Base-by-base conservation (phyloP, 768 basidiomycete genomes). In the Leccinum disarticulatum region DNA sequence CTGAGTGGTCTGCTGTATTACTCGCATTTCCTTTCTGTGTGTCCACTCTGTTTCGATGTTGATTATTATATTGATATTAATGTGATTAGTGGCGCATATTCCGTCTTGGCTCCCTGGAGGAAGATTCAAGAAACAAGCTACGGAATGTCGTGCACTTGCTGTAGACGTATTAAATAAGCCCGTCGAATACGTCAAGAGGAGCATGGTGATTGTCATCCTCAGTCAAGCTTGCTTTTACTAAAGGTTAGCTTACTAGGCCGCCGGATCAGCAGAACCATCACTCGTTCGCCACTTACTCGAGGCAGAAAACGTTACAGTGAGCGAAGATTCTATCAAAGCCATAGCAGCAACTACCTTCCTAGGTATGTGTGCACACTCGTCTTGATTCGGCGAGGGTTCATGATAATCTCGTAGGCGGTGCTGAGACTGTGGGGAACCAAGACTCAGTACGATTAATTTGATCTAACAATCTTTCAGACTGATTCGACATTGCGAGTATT, bases 81-180 rank as follows among this genome's bases (percentile, higher is more conserved):
- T 1, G 35, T 31, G 52, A 17, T 28, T 17, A 69, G 69, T 70
- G 60, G 54, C 58, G 36, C 27, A 73, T 31, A 61, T 77, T 28
- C 76, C 76, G 0, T 61, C 65, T 2, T 77, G 75, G 75, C 58
- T 75, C 35, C 76, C 73, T 0, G 76, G 76, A 19, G 68, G 73
- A 22, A 25, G 22, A 17, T 74, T 58, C 62, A 68, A 71, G 33
- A 47, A 52, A 46, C 30, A 10, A 9, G 69, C 66, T 38, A 46
- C n/a, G 2, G 61, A 64, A 27, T 66, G 66, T 22, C 65, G 66
- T 48, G 41, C n/a, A 5, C 60, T 70, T 46, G 70, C 68, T 22
- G 14, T 47, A 19, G 69, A 74, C 3, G 56, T 73, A 10, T 52
- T 69, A 7, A 58, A 61, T 8, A 55, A 19, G 2, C 69, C 71